These are phyloP conservation scores for Plasmodiophora brassicae DNA, from an alignment of 208 protist species.

Conservation along the genomic window DNA sequence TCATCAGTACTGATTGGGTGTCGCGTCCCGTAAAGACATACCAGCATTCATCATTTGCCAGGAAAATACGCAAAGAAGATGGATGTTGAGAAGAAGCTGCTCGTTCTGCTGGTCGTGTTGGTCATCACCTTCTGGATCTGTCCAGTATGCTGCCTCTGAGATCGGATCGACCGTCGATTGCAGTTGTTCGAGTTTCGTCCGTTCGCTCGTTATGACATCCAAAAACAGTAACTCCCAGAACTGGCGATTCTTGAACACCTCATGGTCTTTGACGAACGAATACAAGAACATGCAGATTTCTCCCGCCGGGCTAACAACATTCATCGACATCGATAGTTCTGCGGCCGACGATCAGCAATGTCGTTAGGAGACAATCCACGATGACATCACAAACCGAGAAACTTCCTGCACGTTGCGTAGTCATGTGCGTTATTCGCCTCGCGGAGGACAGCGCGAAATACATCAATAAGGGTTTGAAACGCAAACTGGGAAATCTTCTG, in stretches of 20 bases:
- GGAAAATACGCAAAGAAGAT: neutral
- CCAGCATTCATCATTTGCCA: neutral
- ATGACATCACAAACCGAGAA: neutral
- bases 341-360: neutral
- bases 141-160: neutral
- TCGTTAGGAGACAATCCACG: neutral
- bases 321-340: neutral
- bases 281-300: neutral
- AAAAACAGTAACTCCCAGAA: slow-evolving; percentile 2
- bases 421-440: neutral
- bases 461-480: neutral
- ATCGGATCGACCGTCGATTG: neutral
- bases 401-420: slow-evolving; percentile 24
- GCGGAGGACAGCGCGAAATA: slow-evolving; percentile 1
- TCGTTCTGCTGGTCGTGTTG: neutral
- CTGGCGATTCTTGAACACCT: slow-evolving; percentile 6
- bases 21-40: no score
- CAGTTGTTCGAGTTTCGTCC: neutral
- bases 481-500: neutral
- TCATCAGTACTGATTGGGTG: no score
- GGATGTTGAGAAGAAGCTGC: neutral
- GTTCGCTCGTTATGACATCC: neutral
- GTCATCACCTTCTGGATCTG: neutral
- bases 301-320: neutral
- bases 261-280: slow-evolving; percentile 22